Base-by-base conservation (phyloP, 345 rosid species). In the Limnanthes douglasii region DNA sequence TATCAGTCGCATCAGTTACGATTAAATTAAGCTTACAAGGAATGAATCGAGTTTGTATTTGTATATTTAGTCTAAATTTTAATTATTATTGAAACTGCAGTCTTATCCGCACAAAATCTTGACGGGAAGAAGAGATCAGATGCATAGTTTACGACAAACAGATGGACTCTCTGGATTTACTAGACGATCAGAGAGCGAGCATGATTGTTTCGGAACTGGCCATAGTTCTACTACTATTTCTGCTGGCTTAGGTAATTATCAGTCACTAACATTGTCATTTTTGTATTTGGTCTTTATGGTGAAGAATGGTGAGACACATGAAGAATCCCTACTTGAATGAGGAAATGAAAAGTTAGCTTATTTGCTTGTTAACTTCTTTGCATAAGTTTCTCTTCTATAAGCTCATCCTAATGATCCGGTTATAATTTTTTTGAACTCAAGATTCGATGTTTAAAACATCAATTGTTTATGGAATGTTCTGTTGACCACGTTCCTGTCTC, bases 31-130 rank as follows among this genome's bases (percentile, higher is more conserved):
- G 42, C 16, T 38, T 15, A 22, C 12, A 11, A 10, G 18, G 19
- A 19, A 20, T 9, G 2, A 5, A 30, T 12, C 19, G 11, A 2
- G n/a, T 26, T 3, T 39, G 15, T 21, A 22, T 37, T 41, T 41
- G 17, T 33, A n/a, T n/a, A n/a, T 53, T 11, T 21, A 8, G 23
- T 39, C 5, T 28, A 13, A 29, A 34, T n/a, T n/a, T 24, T 43
- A 4, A 8, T 40, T 23, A 17, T 50, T 43, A 11, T 54, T 48
- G n/a, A n/a, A n/a, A n/a, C n/a, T 52, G 50, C 69, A 79, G 92
- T 64, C 94, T 45, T 90, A 90, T 45, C 98, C 98, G 7, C 95
- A 90, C 37, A 90, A 90, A 62, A 90, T 90, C 52, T 60, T 90
- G 56, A 90, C 94, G 6, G 95, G 95, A 15, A 67, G 98, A 69